Base-by-base conservation (phyloP, 768 basidiomycete genomes). In the Lactarius indigo region DNA sequence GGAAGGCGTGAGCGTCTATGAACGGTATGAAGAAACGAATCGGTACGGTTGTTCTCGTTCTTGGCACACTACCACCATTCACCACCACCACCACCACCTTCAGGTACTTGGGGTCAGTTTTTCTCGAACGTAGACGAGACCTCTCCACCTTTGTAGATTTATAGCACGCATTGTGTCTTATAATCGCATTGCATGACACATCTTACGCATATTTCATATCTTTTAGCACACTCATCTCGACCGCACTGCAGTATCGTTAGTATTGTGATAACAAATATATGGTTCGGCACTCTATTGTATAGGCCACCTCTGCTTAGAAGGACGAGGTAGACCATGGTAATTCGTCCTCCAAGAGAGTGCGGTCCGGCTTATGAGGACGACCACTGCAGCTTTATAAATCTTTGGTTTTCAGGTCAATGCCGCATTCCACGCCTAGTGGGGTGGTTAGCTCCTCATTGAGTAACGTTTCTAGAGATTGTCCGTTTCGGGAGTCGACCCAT, bases 401-500 rank as follows among this genome's bases (percentile, higher is more conserved):
- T 39, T 59, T 37, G 26, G 42, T 6, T 31, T 28, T 44, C 33
- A 64, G 23, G 54, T 64, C 54, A 33, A 68, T 68, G 7, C 4
- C n/a, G 10, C 63, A 64, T n/a, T 77, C 71, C 44, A 71, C 74
- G 18, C 75, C 75, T 13, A 87, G 71, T 18, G 78, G 72, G 37
- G 71, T 72, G 59, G 78, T 76, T n/a, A 97, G 81, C 73, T 97
- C 94, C 42, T 80, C 77, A 59, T 89, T 86, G 44, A 96, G 78
- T 57, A 95, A 78, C 9, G 79, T 77, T 9, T 84, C 82, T 71
- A 96, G 75, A 3, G 83, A 79, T 47, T 77, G 78, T 26, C 83
- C 84, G 63, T 93, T 90, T 55, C 95, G 84, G 7, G 80, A 76
- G 74, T 96, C 95, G 35, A 90, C 77, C 95, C 95, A 97, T 62